Evolutionary conservation across 192 early-diverging fungal species (phyloP).

Genomic region (Paraglomus occultum): DNA sequence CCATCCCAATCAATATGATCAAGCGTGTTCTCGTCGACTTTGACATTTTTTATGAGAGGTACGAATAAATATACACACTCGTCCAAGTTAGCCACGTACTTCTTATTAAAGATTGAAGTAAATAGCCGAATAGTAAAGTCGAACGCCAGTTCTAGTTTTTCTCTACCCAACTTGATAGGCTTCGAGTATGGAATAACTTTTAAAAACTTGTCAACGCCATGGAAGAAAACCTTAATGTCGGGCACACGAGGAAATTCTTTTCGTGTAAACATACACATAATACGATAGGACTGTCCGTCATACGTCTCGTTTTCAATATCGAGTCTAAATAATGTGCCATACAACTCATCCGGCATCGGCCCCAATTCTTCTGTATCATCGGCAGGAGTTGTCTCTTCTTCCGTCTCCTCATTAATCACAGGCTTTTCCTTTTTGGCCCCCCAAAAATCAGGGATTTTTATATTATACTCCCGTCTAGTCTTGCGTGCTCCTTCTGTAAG

Average conservation of each 20-base stretch:
- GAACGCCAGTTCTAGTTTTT: slow-evolving; percentile 44
- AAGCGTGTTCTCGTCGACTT: slow-evolving; percentile 37
- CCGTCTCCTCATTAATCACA: background rate
- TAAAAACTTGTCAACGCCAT: slow-evolving; percentile 25
- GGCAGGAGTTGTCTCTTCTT: slow-evolving; percentile 6
- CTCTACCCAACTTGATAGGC: slow-evolving; percentile 31
- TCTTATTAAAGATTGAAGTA: slow-evolving; percentile 44
- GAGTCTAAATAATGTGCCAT: slow-evolving; percentile 36
- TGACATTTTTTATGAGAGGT: slow-evolving; percentile 41
- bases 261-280: slow-evolving; percentile 46
- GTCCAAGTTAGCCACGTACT: slow-evolving; percentile 47
- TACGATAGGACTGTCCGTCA: slow-evolving; percentile 38
- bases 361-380: background rate
- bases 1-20: slow-evolving; percentile 49
- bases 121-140: slow-evolving; percentile 55
- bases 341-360: slow-evolving; percentile 25
- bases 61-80: slow-evolving; percentile 56
- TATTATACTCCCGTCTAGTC: slow-evolving; percentile 31
- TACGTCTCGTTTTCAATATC: slow-evolving; percentile 24
- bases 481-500: slow-evolving; percentile 24
- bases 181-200: slow-evolving; percentile 22
- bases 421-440: slow-evolving; percentile 5
- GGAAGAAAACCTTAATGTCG: slow-evolving; percentile 37
- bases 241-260: slow-evolving; percentile 39
- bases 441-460: slow-evolving; percentile 43